Evolutionary conservation across 352 stramenopile species (phyloP), one percentile per base, ranked within the genome.

Genomic region (Phytophthora fragariaefolia): DNA sequence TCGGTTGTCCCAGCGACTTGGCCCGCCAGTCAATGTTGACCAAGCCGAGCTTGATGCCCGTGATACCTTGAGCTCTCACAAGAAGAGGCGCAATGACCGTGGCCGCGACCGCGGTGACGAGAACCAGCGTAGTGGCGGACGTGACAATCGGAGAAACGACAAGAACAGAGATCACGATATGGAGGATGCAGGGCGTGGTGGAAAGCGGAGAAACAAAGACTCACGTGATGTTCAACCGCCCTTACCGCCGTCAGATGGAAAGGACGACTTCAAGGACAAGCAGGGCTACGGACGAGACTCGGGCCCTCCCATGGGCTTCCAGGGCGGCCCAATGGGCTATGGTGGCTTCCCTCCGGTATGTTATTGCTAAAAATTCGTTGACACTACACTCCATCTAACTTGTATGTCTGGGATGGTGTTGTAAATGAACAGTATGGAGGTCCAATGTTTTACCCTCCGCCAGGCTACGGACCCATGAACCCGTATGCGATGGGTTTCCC

Each of bases 401-500:
- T 58, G 10, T 32, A n/a, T n/a, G 17, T 22, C 61, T 22, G 10
- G 55, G 24, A 24, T 69, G 2, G 71, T 30, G 38, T 40, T 59
- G 13, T 43, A 59, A 28, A 8, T 4, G 20, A 92, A 83, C 85
- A 82, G 47, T 93, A 79, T 55, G 85, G 83, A 66, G 76, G 75
- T 23, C 82, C 82, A 10, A 91, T 93, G 82, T 91, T 90, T 58
- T 90, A 89, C 43, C 82, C 85, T 60, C 81, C 85, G 32, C 82
- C 84, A 52, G 87, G 76, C 27, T 88, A 70, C 18, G 70, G 74
- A 36, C 59, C 58, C 3, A 91, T 92, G 79, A 83, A 80, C 56
- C 82, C 83, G 3, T 94, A 91, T 49, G 80, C 72, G 13, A 94
- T 94, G 83, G 83, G 85, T 1, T 92, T 85, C 48, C 79, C 80